Percentiles rank a stretch among this genome's conserved stretches.
Evolutionary conservation across 306 rosid genomes (phyloP).

Genomic region (Echinosophora koreensis): DNA sequence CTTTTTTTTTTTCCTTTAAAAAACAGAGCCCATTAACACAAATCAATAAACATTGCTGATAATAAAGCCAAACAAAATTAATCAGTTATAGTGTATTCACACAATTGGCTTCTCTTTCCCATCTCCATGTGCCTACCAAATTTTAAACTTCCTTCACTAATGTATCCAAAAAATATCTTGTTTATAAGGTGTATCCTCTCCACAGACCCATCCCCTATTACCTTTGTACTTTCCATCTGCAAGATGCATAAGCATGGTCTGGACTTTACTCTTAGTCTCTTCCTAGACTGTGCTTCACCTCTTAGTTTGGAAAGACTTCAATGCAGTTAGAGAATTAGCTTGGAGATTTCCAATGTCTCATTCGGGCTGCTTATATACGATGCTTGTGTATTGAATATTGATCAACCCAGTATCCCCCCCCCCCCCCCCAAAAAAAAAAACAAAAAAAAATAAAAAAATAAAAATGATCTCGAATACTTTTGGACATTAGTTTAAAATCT

Average conservation of each 20-base stretch:
- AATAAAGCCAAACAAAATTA: background rate
- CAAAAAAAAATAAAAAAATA: too few relatives aligned
- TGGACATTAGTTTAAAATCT: too few relatives aligned
- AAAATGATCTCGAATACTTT: too few relatives aligned
- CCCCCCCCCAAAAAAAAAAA: too few relatives aligned
- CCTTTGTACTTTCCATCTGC: background rate
- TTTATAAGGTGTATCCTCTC: background rate
- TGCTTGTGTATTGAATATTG: too few relatives aligned
- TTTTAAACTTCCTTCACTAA: background rate
- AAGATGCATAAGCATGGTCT: background rate
- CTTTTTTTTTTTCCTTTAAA: background rate
- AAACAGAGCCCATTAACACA: background rate
- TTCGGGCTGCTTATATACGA: too few relatives aligned
- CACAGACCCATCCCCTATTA: background rate
- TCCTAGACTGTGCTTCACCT: background rate
- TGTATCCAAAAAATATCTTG: background rate
- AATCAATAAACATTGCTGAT: slow-evolving; percentile 3
- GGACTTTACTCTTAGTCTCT: background rate
- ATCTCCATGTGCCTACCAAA: slow-evolving; percentile 5
- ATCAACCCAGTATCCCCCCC: too few relatives aligned
- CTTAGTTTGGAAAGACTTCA: background rate
- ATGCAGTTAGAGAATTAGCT: background rate
- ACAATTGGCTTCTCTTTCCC: background rate
- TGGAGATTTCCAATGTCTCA: background rate
- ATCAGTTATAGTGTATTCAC: background rate